Percentiles rank a stretch among this genome's conserved stretches.
phyloP scores from a whole-genome alignment of 495 filamentous ascomycete species.

The Hamigera avellanea region DNA sequence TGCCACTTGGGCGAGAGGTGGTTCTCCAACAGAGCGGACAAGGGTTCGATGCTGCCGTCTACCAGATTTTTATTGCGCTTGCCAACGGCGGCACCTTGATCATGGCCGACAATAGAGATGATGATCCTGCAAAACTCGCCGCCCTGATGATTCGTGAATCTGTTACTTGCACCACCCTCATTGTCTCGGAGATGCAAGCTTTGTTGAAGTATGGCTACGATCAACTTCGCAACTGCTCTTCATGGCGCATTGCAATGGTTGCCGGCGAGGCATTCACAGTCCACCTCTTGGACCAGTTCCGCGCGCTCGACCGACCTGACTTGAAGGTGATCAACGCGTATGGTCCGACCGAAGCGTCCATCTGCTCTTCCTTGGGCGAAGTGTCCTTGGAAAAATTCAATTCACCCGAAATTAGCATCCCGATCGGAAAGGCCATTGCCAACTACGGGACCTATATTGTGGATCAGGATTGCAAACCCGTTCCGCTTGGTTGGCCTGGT shows the following conservation, averaged over 20 bases:
- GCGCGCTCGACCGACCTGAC: conserved; percentile 2
- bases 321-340: conserved; percentile 15
- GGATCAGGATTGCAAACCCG: too few species aligned
- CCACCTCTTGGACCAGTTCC: conserved; percentile 5
- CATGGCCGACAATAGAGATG: conserved; percentile 4
- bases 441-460: too few species aligned
- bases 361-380: conserved; percentile 7
- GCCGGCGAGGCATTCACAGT: conserved; percentile 3
- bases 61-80: conserved; percentile 13
- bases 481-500: too few species aligned
- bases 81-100: conserved; percentile 15
- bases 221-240: not conserved
- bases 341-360: conserved; percentile 14
- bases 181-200: conserved; percentile 17
- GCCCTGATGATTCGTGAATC: conserved; percentile 12
- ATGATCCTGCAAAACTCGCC: conserved; percentile 11
- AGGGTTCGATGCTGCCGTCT: conserved; percentile 13
- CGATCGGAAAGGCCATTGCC: too few species aligned
- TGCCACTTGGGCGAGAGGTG: conserved; percentile 1
- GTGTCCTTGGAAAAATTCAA: too few species aligned
- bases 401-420: too few species aligned
- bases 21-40: conserved; percentile 20
- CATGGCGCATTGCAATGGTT: conserved; percentile 3
- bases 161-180: conserved; percentile 18
- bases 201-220: conserved; percentile 15